A percentile compares a stretch with the other conserved stretches of the same genome.
These are phyloP conservation scores for Vaccinium vitisidaea DNA, from an alignment of 148 eudicot genomes.

Conservation along the genomic window DNA sequence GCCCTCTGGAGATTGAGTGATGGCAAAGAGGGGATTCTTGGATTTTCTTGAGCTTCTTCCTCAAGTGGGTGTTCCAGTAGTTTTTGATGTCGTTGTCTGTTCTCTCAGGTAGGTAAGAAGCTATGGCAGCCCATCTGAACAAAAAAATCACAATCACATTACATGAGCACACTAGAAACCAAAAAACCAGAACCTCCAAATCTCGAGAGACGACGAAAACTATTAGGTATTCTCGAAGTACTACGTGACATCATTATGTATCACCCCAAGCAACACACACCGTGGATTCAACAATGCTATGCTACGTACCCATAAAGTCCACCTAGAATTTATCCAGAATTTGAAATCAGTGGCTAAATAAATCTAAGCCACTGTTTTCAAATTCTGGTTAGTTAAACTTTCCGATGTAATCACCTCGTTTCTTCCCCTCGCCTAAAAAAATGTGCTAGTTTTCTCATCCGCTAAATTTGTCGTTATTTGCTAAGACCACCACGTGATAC, in stretches of 20 bases:
- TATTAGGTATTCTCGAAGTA: neutral
- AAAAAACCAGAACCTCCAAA: neutral
- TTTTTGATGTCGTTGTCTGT: slow-evolving; percentile 93
- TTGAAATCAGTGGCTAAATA: too few relatives aligned
- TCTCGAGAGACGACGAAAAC: neutral
- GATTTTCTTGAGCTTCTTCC: slow-evolving; percentile 57
- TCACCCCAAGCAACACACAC: neutral
- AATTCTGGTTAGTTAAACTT: too few relatives aligned
- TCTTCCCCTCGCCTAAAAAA: neutral
- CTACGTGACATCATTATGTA: neutral
- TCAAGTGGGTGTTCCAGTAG: slow-evolving; percentile 90
- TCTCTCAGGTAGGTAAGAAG: slow-evolving; percentile 84
- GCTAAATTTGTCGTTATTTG: neutral
- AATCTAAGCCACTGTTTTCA: too few relatives aligned
- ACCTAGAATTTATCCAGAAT: too few relatives aligned
- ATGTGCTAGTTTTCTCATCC: neutral
- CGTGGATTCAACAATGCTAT: too few relatives aligned
- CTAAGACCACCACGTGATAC: neutral
- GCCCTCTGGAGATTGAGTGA: slow-evolving; percentile 49
- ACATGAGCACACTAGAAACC: neutral
- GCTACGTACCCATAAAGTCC: too few relatives aligned
- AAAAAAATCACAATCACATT: neutral
- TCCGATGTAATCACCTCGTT: too few relatives aligned
- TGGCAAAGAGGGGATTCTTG: slow-evolving; percentile 30
- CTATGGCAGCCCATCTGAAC: slow-evolving; percentile 91